Conservation (phyloP, 2,329 filamentous ascomycete genomes). For the Lachnellula willkommii region DNA sequence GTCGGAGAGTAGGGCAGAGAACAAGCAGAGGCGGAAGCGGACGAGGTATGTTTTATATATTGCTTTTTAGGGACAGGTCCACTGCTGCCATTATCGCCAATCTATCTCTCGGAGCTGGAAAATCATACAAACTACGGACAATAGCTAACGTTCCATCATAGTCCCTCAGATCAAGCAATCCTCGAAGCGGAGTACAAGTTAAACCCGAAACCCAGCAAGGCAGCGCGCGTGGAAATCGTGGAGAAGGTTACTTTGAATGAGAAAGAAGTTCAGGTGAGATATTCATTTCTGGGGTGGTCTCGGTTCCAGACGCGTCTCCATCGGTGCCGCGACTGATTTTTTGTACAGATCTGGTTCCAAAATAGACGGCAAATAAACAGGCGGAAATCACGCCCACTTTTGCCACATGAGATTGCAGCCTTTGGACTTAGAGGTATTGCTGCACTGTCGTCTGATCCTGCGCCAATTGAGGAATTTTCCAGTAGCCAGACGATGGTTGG, state of each 20-base stretch:
- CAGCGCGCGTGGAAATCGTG: conserved; percentile 77
- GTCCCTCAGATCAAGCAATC: conserved; percentile 81
- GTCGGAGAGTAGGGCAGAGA: conserved; percentile 32
- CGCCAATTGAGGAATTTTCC: conserved; percentile 14
- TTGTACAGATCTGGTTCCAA: conserved; percentile 86
- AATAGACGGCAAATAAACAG: conserved; percentile 91
- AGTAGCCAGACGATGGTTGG: conserved; percentile 22
- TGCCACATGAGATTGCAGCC: conserved; percentile 68
- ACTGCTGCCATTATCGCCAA: not conserved
- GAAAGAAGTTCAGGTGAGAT: conserved; percentile 88
- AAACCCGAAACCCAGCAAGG: conserved; percentile 89
- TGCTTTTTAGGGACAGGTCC: not conserved
- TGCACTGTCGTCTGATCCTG: conserved; percentile 29
- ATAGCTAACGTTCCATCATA: conserved; percentile 35
- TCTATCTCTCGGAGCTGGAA: not conserved
- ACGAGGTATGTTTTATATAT: conserved; percentile 48
- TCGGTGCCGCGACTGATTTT: conserved; percentile 12
- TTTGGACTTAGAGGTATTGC: conserved; percentile 44
- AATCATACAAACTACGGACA: not conserved
- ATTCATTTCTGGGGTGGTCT: conserved; percentile 1
- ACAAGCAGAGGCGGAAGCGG: conserved; percentile 50
- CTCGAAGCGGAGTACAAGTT: conserved; percentile 79
- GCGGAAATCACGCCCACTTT: conserved; percentile 77
- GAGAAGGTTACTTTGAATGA: conserved; percentile 75
- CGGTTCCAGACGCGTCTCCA: conserved; percentile 11